Percentiles rank a stretch among this genome's conserved stretches.
These are phyloP conservation scores for Murraya paniculata DNA, from an alignment of 345 rosid species.

Conservation along the genomic window DNA sequence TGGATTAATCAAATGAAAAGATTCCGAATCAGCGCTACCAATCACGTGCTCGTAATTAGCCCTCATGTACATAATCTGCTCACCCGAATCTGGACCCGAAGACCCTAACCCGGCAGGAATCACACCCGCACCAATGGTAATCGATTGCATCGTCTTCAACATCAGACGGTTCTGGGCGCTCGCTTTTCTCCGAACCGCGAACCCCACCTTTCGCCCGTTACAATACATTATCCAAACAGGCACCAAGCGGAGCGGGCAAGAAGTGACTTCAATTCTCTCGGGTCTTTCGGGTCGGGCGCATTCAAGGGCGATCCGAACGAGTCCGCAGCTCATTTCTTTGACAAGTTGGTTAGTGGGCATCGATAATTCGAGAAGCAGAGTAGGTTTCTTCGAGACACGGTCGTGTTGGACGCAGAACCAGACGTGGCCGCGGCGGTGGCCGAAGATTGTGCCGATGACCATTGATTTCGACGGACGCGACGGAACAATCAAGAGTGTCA, in stretches of 20 bases:
- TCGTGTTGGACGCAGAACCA: conserved; percentile 85
- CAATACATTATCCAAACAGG: conserved; percentile 73
- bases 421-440: conserved; percentile 75
- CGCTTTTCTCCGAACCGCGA: conserved; percentile 49
- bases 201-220: conserved; percentile 64
- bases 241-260: conserved; percentile 60
- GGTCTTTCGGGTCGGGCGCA: conserved; percentile 40
- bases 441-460: conserved; percentile 84
- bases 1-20: conserved; percentile 76
- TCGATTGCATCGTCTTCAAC: conserved; percentile 69
- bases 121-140: conserved; percentile 78
- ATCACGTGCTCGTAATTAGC: conserved; percentile 83
- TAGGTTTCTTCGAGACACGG: conserved; percentile 68
- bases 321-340: conserved; percentile 70
- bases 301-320: conserved; percentile 76
- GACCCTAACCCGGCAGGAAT: conserved; percentile 50
- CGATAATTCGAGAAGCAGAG: conserved; percentile 75
- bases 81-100: conserved; percentile 26
- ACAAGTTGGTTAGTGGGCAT: conserved; percentile 59
- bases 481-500: conserved; percentile 17
- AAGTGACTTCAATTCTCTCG: conserved; percentile 17
- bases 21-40: conserved; percentile 72
- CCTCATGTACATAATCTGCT: conserved; percentile 79
- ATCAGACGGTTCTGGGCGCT: conserved; percentile 46
- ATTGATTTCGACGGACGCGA: conserved; percentile 72